Evolutionary conservation across 768 basidiomycete genomes (phyloP).

Genomic region (Tephrocybe sp.): DNA sequence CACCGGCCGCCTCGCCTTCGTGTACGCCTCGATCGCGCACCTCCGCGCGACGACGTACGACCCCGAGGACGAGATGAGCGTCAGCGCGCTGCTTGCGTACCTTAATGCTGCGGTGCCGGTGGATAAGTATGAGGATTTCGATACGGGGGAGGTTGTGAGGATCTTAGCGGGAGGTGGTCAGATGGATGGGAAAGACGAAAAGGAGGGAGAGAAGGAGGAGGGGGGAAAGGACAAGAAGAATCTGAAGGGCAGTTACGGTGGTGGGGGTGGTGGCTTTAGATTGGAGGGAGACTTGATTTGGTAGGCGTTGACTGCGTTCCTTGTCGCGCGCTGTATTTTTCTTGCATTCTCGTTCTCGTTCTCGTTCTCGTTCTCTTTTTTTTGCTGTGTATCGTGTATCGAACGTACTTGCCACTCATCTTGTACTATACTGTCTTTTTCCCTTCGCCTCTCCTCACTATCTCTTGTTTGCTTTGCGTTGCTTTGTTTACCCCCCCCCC

Average conservation of each 20-base stretch:
- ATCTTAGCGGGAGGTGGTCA: conserved; percentile 36
- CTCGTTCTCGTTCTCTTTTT: neutral
- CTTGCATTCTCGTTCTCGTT: neutral
- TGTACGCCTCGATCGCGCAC: conserved; percentile 57
- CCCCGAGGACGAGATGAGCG: conserved; percentile 61
- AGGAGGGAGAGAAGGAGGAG: conserved; percentile 18
- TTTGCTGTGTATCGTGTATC: too few species aligned
- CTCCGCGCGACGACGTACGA: conserved; percentile 71
- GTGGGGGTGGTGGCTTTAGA: too few species aligned
- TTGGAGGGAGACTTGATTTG: conserved; percentile 47
- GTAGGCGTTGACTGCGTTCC: neutral
- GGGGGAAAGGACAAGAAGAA: conserved; percentile 42
- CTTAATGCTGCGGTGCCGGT: conserved; percentile 74
- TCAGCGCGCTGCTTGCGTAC: conserved; percentile 66
- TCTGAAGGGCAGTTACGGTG: too few species aligned
- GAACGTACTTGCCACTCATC: too few species aligned
- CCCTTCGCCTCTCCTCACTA: neutral
- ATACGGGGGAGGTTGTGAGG: conserved; percentile 66
- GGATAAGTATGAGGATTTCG: conserved; percentile 82
- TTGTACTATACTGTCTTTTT: too few species aligned
- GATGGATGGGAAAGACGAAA: too few species aligned
- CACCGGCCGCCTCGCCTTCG: conserved; percentile 58
- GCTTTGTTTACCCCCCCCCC: too few species aligned
- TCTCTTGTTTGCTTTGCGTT: too few species aligned
- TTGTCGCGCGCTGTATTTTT: neutral